phyloP scores from a whole-genome alignment of 2,329 filamentous ascomycete genomes.

The Trichoderma sp. region DNA sequence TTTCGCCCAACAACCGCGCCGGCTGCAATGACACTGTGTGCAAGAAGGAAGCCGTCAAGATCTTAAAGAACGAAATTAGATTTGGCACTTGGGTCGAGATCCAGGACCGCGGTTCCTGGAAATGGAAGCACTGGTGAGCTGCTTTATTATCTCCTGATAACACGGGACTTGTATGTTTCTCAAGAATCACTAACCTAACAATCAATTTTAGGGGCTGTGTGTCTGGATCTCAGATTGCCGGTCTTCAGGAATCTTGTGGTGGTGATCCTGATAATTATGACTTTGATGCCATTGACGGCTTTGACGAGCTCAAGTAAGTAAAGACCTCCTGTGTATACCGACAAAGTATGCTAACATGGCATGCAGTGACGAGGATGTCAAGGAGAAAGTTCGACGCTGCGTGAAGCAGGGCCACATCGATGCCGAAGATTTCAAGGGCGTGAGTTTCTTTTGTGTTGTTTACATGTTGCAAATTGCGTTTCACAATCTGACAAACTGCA shows the following conservation, averaged over 20 bases:
- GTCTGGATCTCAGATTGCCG: conserved; percentile 69
- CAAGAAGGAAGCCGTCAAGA: conserved; percentile 68
- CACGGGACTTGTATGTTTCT: background rate
- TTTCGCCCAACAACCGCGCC: conserved; percentile 68
- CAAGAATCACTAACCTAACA: background rate
- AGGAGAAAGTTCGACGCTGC: conserved; percentile 72
- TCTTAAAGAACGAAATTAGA: conserved; percentile 75
- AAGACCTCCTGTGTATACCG: background rate
- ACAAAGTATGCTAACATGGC: background rate
- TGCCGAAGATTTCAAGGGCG: conserved; percentile 83
- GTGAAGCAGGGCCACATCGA: conserved; percentile 77
- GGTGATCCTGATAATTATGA: conserved; percentile 48
- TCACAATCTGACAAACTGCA: conserved; percentile 36
- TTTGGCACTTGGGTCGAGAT: conserved; percentile 71
- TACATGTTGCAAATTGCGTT: conserved; percentile 4
- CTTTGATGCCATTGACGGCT: conserved; percentile 72
- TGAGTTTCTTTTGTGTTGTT: conserved; percentile 48
- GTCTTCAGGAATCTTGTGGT: conserved; percentile 58
- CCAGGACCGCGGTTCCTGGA: conserved; percentile 60
- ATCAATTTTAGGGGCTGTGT: conserved; percentile 71
- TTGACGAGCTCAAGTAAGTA: conserved; percentile 64
- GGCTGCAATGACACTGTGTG: conserved; percentile 72
- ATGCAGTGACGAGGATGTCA: conserved; percentile 52
- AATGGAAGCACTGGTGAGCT: conserved; percentile 83
- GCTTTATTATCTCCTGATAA: background rate